These are phyloP conservation scores for Rheum nobile DNA, from an alignment of 148 eudicot species.

Conservation along the genomic window DNA sequence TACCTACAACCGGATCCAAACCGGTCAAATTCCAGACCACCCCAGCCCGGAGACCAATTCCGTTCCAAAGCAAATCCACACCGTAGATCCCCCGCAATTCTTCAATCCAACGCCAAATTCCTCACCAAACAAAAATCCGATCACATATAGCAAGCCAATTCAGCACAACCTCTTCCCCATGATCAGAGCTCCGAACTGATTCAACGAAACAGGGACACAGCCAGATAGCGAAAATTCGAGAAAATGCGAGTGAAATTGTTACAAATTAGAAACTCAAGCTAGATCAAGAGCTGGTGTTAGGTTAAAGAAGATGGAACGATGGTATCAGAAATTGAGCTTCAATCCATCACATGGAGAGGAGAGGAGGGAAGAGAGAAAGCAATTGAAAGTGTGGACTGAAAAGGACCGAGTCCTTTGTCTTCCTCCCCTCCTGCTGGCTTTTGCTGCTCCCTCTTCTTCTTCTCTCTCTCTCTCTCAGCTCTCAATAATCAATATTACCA, in stretches of 20 bases:
- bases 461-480: slow-evolving; percentile 9
- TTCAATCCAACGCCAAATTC: background rate
- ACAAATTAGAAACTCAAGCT: background rate
- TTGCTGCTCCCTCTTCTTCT: slow-evolving; percentile 11
- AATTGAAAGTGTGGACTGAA: slow-evolving; percentile 35
- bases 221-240: background rate
- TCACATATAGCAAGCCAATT: background rate
- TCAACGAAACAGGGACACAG: background rate
- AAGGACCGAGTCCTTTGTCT: slow-evolving; percentile 15
- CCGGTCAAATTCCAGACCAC: background rate
- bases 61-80: background rate
- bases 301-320: background rate
- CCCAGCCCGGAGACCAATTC: background rate
- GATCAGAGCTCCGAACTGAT: background rate
- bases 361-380: background rate
- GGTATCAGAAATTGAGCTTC: background rate
- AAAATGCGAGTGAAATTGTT: background rate
- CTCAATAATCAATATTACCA: background rate
- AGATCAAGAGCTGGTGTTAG: background rate
- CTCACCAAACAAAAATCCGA: background rate
- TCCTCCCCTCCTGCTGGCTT: background rate
- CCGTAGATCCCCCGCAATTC: background rate
- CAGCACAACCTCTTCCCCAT: background rate
- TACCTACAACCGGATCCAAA: slow-evolving; percentile 3
- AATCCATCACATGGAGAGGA: background rate